Evolutionary conservation across 1,284 basidiomycete genomes (phyloP).

Genomic region (Porodaedalea pini): DNA sequence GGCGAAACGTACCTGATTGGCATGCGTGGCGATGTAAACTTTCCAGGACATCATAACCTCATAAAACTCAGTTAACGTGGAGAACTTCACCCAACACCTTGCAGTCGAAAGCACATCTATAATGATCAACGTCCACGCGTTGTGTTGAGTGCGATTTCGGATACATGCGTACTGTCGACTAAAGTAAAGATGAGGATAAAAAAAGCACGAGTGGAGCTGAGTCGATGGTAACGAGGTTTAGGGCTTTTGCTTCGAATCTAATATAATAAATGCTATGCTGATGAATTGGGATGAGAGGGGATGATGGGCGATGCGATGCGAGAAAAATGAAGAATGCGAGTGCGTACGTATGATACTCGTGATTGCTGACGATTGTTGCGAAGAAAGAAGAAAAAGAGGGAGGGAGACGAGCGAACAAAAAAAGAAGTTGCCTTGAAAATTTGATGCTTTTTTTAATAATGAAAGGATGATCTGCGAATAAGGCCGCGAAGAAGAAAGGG

Average conservation of each 20-base stretch:
- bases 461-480: too few relatives aligned
- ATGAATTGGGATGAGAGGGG: constrained; percentile 4
- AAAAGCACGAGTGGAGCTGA: background rate
- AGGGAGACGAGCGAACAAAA: background rate
- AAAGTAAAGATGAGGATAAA: too few relatives aligned
- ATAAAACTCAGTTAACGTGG: too few relatives aligned
- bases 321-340: background rate
- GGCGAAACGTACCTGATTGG: too few relatives aligned
- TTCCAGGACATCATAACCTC: too few relatives aligned
- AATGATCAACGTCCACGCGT: too few relatives aligned
- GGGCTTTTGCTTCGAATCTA: background rate
- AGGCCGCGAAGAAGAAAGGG: too few relatives aligned
- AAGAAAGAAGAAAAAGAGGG: background rate
- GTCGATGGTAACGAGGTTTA: background rate
- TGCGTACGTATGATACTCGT: constrained; percentile 11
- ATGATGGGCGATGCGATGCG: constrained; percentile 3
- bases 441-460: background rate
- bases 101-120: too few relatives aligned
- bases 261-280: constrained; percentile 3
- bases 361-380: constrained; percentile 3
- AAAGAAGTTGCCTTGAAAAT: background rate
- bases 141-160: too few relatives aligned
- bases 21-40: too few relatives aligned
- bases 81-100: too few relatives aligned
- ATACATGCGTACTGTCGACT: too few relatives aligned